A percentile compares a stretch with the other conserved stretches of the same genome.
phyloP scores from a whole-genome alignment of 805 yeast genomes.

The Sungouiozyma ichnusensis region DNA sequence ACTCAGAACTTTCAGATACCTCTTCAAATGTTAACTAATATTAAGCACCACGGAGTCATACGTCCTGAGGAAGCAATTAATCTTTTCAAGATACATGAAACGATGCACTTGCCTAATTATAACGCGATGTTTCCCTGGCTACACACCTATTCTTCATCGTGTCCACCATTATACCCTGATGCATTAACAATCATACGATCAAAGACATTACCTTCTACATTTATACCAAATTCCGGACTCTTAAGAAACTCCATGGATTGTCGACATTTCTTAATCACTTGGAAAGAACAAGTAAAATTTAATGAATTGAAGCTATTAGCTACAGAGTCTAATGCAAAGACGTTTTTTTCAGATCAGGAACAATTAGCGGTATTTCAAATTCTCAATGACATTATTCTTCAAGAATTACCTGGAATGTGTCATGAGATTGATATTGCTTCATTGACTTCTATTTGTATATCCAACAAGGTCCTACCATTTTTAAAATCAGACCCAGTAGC shows the following conservation, averaged over 20 bases:
- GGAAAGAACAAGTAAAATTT: conserved; percentile 34
- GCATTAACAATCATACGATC: conserved; percentile 26
- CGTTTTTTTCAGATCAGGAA: background rate
- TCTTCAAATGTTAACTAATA: too few species aligned
- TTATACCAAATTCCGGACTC: conserved; percentile 30
- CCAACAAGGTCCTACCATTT: conserved; percentile 32
- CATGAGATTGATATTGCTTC: background rate
- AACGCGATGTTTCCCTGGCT: conserved; percentile 79
- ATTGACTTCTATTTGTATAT: conserved; percentile 12
- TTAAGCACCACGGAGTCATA: background rate
- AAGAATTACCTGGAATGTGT: background rate
- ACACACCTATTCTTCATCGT: conserved; percentile 59
- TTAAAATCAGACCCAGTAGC: conserved; percentile 31
- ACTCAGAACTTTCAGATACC: too few species aligned
- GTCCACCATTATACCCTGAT: conserved; percentile 44
- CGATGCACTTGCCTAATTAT: conserved; percentile 46
- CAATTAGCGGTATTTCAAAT: background rate
- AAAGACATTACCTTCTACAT: conserved; percentile 8
- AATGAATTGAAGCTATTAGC: background rate
- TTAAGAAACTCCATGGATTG: conserved; percentile 47
- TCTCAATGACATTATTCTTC: background rate
- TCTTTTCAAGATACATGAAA: conserved; percentile 3
- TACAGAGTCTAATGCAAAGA: background rate
- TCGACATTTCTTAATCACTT: conserved; percentile 42
- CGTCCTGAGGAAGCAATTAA: background rate